Conservation (phyloP, 345 rosid species). For the Jatropha curcas region DNA sequence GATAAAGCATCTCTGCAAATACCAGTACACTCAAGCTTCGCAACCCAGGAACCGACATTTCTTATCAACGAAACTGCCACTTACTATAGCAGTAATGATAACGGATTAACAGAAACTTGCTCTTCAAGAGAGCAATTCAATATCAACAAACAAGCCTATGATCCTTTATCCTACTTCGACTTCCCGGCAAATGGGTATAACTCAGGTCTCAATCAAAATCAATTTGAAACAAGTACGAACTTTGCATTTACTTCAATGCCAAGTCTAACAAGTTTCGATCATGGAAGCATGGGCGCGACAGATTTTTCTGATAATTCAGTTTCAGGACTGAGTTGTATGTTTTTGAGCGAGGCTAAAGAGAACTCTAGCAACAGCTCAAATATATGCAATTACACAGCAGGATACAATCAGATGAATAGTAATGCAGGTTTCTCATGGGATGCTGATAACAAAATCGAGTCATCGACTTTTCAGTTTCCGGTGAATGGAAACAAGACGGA, state of each 20-base stretch:
- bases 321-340: constrained; percentile 37
- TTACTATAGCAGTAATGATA: constrained; percentile 14
- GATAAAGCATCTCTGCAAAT: too few species aligned
- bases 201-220: constrained; percentile 29
- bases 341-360: constrained; percentile 42
- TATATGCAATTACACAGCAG: constrained; percentile 43
- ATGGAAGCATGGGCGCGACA: constrained; percentile 34
- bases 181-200: constrained; percentile 31
- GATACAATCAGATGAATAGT: constrained; percentile 38
- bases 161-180: constrained; percentile 41
- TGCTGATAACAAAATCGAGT: constrained; percentile 29
- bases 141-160: constrained; percentile 30
- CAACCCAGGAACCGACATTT: constrained; percentile 43
- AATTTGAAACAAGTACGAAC: constrained; percentile 31
- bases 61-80: constrained; percentile 27
- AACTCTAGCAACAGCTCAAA: constrained; percentile 57
- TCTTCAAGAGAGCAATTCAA: constrained; percentile 32
- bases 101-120: constrained; percentile 27
- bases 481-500: constrained; percentile 39
- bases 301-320: constrained; percentile 46
- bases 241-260: constrained; percentile 48
- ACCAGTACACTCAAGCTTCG: constrained; percentile 35
- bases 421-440: constrained; percentile 39
- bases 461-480: constrained; percentile 39
- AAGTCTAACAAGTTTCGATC: constrained; percentile 44